A percentile compares a stretch with the other conserved stretches of the same genome.
Evolutionary conservation across 345 rosid species (phyloP).

Genomic region (Populus euphratica): DNA sequence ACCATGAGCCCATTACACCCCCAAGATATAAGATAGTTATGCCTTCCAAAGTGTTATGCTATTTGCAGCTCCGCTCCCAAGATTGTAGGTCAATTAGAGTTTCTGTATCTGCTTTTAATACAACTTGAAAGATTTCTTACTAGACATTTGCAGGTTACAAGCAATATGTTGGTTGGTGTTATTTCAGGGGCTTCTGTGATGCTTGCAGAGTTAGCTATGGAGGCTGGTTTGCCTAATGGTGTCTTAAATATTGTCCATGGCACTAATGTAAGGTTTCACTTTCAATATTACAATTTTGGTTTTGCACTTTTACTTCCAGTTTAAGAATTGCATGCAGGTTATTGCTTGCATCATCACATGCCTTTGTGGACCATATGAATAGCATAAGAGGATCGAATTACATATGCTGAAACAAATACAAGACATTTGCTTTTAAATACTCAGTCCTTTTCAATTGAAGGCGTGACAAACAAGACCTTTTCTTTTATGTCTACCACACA

Average conservation of each 20-base stretch:
- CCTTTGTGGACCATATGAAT: not conserved
- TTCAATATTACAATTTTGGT: not conserved
- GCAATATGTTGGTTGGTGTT: constrained; percentile 4
- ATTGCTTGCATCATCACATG: not conserved
- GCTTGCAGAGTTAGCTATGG: constrained; percentile 51
- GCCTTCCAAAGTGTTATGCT: not conserved
- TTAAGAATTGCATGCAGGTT: not conserved
- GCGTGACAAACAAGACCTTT: not conserved
- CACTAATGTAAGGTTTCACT: constrained; percentile 30
- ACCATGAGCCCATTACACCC: too few species aligned
- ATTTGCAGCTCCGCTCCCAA: not conserved
- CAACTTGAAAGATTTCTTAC: not conserved
- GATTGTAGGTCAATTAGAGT: not conserved
- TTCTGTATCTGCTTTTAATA: not conserved
- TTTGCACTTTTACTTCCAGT: constrained; percentile 1
- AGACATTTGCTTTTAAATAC: not conserved
- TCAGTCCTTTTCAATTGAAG: not conserved
- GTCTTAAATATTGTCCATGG: constrained; percentile 55
- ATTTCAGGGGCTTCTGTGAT: constrained; percentile 42
- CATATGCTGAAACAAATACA: too few species aligned
- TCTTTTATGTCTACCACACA: not conserved
- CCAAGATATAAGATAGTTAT: too few species aligned
- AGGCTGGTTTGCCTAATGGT: constrained; percentile 54
- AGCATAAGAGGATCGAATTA: too few species aligned
- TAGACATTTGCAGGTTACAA: not conserved